Conservation (phyloP, 306 rosid species). For the Lagenaria siceraria region DNA sequence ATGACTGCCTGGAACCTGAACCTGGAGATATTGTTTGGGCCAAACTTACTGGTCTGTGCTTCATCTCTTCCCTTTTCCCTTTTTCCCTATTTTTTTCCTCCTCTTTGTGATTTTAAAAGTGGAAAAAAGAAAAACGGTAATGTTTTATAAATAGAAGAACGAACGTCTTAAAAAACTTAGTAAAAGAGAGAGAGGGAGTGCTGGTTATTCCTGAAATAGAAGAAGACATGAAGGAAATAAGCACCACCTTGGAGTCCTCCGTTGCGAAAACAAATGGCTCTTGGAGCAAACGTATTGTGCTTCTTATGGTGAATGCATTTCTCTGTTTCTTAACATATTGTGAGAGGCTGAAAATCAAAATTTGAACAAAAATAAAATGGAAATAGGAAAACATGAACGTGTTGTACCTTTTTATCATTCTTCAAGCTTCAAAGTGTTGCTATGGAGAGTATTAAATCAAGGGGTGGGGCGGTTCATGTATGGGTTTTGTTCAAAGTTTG, state of each 20-base stretch:
- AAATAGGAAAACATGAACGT: not conserved
- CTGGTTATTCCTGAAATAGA: not conserved
- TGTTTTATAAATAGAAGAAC: not conserved
- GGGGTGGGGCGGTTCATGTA: not conserved
- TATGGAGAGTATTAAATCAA: not conserved
- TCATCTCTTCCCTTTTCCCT: constrained; percentile 6
- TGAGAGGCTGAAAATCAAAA: not conserved
- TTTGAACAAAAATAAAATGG: not conserved
- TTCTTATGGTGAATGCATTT: no score
- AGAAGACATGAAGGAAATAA: not conserved
- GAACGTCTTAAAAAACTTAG: not conserved
- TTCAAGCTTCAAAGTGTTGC: not conserved
- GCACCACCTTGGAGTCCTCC: not conserved
- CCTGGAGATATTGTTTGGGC: constrained; percentile 96
- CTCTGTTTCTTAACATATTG: not conserved
- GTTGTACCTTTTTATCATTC: not conserved
- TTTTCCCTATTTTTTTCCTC: not conserved
- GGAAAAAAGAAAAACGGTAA: not conserved
- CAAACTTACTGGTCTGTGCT: constrained; percentile 81
- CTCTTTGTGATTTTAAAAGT: not conserved
- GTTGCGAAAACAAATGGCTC: not conserved
- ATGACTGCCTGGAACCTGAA: constrained; percentile 73
- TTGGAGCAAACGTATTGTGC: not conserved
- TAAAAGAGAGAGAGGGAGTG: not conserved
- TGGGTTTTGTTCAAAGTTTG: not conserved